These are phyloP conservation scores for Erysimum cheiri DNA, from an alignment of 441 rosid genomes.

Conservation along the genomic window DNA sequence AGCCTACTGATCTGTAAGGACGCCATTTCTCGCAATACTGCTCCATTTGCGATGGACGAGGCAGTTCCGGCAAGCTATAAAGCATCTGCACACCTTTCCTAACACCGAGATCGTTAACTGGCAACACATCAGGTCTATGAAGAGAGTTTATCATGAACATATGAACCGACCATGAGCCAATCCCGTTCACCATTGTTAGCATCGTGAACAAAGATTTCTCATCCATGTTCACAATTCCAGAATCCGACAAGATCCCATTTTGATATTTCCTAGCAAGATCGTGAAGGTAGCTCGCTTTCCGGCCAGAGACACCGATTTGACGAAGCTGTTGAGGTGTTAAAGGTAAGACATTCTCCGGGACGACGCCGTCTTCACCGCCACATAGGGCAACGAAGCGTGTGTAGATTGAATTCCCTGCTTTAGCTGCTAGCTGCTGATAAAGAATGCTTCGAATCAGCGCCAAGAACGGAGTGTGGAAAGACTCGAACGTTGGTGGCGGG, in stretches of 20 bases:
- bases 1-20: conserved; percentile 89
- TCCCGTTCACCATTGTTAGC: conserved; percentile 98
- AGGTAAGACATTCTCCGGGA: conserved; percentile 74
- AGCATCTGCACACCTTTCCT: conserved; percentile 92
- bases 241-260: conserved; percentile 80
- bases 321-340: conserved; percentile 78
- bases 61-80: conserved; percentile 78
- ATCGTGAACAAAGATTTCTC: conserved; percentile 93
- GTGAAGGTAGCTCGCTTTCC: conserved; percentile 92
- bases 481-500: conserved; percentile 75
- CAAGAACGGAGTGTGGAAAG: conserved; percentile 79
- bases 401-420: conserved; percentile 91
- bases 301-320: conserved; percentile 90
- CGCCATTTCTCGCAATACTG: conserved; percentile 89
- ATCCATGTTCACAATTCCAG: conserved; percentile 82
- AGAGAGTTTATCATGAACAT: conserved; percentile 98
- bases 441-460: conserved; percentile 90
- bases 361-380: conserved; percentile 75
- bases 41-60: conserved; percentile 96
- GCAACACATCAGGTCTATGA: conserved; percentile 95
- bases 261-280: conserved; percentile 92
- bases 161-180: conserved; percentile 98
- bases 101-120: conserved; percentile 87
- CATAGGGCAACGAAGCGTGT: conserved; percentile 81
- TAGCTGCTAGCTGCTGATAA: conserved; percentile 87